These are phyloP conservation scores for Beauveria pseudobassiana DNA, from an alignment of 2,329 filamentous ascomycete genomes.

Conservation along the genomic window DNA sequence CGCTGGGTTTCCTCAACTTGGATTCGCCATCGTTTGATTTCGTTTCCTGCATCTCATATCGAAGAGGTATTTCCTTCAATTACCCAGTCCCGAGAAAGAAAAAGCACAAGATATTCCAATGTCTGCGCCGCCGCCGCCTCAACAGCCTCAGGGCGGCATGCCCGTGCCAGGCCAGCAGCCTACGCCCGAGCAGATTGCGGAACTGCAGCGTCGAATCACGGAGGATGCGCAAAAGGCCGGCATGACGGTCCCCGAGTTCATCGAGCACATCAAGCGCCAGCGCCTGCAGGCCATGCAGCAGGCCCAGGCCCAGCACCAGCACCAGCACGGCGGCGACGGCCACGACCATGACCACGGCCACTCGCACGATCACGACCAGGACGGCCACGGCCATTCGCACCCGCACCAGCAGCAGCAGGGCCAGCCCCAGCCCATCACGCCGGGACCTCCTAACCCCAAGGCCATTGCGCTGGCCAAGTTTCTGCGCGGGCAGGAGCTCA, in stretches of 20 bases:
- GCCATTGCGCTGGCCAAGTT: slow-evolving; percentile 87
- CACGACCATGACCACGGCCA: slow-evolving; percentile 20
- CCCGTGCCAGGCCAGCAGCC: slow-evolving; percentile 44
- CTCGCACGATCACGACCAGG: slow-evolving; percentile 22
- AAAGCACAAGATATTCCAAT: background rate
- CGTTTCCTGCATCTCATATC: background rate
- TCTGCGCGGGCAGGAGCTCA: slow-evolving; percentile 74
- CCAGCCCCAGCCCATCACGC: slow-evolving; percentile 60
- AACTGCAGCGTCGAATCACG: slow-evolving; percentile 76
- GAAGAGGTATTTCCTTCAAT: background rate
- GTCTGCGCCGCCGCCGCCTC: slow-evolving; percentile 14
- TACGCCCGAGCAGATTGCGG: slow-evolving; percentile 74
- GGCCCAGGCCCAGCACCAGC: slow-evolving; percentile 29
- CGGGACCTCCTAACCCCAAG: slow-evolving; percentile 79
- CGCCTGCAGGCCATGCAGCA: slow-evolving; percentile 40
- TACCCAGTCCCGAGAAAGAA: too few relatives aligned
- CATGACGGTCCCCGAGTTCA: slow-evolving; percentile 78
- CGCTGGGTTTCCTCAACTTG: background rate
- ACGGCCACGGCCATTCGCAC: slow-evolving; percentile 24
- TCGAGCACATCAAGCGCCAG: slow-evolving; percentile 59
- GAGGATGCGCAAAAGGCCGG: slow-evolving; percentile 78
- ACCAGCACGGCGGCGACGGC: slow-evolving; percentile 20
- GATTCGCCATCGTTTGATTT: background rate
- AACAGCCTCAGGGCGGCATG: slow-evolving; percentile 16
- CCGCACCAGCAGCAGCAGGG: slow-evolving; percentile 32